Evolutionary conservation across 176 grass and related monocot genomes (phyloP).

Genomic region (Saccharum spontaneum): DNA sequence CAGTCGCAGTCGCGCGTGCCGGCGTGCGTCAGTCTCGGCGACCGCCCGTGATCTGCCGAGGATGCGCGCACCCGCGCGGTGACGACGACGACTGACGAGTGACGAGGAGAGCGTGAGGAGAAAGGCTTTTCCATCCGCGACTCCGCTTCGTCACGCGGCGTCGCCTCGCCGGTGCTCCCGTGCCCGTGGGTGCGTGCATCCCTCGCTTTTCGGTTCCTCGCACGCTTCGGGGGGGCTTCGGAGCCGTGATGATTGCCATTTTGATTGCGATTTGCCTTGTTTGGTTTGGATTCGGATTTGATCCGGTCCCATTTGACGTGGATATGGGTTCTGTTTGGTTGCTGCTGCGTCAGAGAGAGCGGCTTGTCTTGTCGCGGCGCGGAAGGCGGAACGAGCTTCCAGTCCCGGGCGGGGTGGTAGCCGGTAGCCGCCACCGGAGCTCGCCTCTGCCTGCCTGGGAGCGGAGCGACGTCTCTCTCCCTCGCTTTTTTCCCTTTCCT

Average conservation of each 20-base stretch:
- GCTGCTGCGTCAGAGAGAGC: neutral
- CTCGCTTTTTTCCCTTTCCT: neutral
- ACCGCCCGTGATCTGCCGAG: neutral
- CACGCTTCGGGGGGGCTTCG: neutral
- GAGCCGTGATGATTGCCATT: neutral
- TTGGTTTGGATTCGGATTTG: neutral
- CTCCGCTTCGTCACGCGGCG: neutral
- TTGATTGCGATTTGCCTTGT: neutral
- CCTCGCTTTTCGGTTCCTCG: neutral
- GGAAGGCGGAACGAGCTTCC: conserved; percentile 6
- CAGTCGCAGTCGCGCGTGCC: neutral
- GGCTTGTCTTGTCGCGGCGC: conserved; percentile 20
- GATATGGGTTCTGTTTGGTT: neutral
- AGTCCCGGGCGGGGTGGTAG: neutral
- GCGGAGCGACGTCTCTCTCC: conserved; percentile 31
- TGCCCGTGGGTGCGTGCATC: conserved; percentile 15
- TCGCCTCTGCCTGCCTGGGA: neutral
- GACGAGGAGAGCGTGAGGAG: neutral
- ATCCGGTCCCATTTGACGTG: neutral
- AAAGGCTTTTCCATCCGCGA: neutral
- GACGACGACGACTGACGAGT: neutral
- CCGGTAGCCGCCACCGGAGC: neutral
- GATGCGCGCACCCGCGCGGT: neutral
- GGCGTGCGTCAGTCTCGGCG: neutral
- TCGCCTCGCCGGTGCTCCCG: conserved; percentile 7